phyloP scores from a whole-genome alignment of 2,329 filamentous ascomycete species.

The Cytospora schulzeri region DNA sequence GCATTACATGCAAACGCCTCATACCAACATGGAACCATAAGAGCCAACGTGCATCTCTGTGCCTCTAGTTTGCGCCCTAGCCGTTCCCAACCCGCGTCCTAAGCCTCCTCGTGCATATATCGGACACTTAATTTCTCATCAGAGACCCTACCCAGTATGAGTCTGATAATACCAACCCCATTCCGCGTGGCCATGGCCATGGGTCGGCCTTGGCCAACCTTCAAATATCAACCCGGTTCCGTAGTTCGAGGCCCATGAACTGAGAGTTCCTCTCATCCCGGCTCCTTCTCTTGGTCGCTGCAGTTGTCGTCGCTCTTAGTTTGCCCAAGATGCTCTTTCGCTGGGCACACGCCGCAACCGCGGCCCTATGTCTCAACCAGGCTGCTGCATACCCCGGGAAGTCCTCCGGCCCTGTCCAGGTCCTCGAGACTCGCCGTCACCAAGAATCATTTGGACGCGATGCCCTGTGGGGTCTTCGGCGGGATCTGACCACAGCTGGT shows the following conservation, averaged over 20 bases:
- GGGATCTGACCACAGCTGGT: constrained; percentile 30
- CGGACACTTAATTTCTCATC: neutral
- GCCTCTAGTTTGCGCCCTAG: neutral
- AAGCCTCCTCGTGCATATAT: neutral
- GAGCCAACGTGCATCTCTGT: neutral
- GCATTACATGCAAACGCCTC: neutral
- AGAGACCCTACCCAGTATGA: neutral
- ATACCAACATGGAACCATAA: neutral
- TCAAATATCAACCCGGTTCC: neutral
- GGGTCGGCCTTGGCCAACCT: neutral
- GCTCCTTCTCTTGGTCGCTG: neutral
- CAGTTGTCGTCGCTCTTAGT: neutral
- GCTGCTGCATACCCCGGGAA: neutral
- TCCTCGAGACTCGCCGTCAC: constrained; percentile 32
- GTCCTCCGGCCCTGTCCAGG: constrained; percentile 8
- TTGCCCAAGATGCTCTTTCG: neutral
- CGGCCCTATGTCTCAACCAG: neutral
- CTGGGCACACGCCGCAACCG: neutral
- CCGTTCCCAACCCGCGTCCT: neutral
- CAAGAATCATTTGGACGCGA: constrained; percentile 30
- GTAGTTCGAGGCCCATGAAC: neutral
- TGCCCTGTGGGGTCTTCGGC: constrained; percentile 29
- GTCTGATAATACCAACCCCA: neutral
- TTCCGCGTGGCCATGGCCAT: neutral
- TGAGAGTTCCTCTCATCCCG: neutral